Conservation (phyloP, 176 grass and related monocot genomes). For the Elaeis guineensis region DNA sequence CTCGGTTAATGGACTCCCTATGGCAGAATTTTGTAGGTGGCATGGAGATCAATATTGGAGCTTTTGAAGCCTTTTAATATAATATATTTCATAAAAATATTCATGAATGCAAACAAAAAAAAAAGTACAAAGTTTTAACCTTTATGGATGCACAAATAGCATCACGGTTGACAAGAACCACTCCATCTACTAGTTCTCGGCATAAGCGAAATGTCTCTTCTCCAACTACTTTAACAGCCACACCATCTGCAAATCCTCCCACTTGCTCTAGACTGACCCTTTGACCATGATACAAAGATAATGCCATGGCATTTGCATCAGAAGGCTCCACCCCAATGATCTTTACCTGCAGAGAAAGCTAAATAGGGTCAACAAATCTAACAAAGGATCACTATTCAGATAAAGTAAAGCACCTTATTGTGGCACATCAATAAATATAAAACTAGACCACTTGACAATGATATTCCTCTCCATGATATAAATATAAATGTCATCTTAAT, state of each 20-base stretch:
- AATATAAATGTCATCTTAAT: too few relatives aligned
- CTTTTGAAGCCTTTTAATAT: too few relatives aligned
- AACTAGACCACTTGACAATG: too few relatives aligned
- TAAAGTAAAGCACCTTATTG: too few relatives aligned
- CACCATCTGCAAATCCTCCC: constrained; percentile 96
- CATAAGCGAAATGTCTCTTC: constrained; percentile 91
- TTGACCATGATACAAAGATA: constrained; percentile 78
- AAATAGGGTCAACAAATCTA: neutral
- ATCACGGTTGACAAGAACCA: constrained; percentile 91
- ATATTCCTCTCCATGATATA: too few relatives aligned
- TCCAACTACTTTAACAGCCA: constrained; percentile 94
- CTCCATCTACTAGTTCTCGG: constrained; percentile 84
- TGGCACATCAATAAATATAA: too few relatives aligned
- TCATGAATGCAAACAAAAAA: neutral
- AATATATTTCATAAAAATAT: too few relatives aligned
- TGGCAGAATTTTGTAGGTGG: too few relatives aligned
- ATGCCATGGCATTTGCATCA: constrained; percentile 99
- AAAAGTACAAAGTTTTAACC: constrained; percentile 21
- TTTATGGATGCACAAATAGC: constrained; percentile 99
- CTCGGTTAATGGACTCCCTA: too few relatives aligned
- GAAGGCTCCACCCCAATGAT: constrained; percentile 94
- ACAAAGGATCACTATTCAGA: too few relatives aligned
- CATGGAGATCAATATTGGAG: too few relatives aligned
- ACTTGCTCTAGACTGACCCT: constrained; percentile 89
- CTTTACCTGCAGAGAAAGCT: constrained; percentile 57